Base-by-base conservation (phyloP, 2,329 filamentous ascomycete species). In the Fusarium sulawesiense region DNA sequence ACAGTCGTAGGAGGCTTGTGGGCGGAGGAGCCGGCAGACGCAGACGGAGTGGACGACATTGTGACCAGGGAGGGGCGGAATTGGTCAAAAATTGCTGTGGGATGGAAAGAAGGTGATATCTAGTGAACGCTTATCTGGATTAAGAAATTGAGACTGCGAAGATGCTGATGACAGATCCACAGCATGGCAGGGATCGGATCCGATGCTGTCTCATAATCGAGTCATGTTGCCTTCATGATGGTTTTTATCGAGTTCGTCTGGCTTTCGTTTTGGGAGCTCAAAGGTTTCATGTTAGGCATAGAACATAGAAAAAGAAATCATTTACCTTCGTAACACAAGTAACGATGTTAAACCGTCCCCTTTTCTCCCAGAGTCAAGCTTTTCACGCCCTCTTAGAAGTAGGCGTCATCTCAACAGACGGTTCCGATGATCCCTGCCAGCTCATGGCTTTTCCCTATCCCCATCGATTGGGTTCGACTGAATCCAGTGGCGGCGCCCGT, bases 1-100 rank as follows among this genome's bases (percentile, higher is more conserved):
- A 40, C 37, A 42, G 25, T 60, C 56, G 64, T 72, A 66, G 67
- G 71, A 44, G 69, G 72, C 66, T 74, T 70, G 57, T 34, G 49
- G 48, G 23, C 34, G 27, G 37, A 29, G 49, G 32, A 51, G 30
- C 25, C 60, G 65, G 68, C 45, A 66, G 44, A 69, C 55, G 34
- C 8, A 34, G 57, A 53, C 50, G 54, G 63, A 20, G 25, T n/a
- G 30, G 12, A 29, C 30, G 23, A 42, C n/a, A 14, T 37, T 37
- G 30, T 21, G 44, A 34, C 34, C 32, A 49, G 23, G 51, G 44
- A 59, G 42, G 48, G 44, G 44, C 56, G 59, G 56, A 64, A 71
- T 51, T 48, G 57, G 53, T 42, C 46, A 27, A 12, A 27, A 14
- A 27, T 37, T 41, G 21, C 5, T 45, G 47, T 30, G 47, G 37